Evolutionary conservation across 257 asterid genomes (phyloP), one percentile per base, ranked within the genome.

Genomic region (Solanum bulbocastanum): DNA sequence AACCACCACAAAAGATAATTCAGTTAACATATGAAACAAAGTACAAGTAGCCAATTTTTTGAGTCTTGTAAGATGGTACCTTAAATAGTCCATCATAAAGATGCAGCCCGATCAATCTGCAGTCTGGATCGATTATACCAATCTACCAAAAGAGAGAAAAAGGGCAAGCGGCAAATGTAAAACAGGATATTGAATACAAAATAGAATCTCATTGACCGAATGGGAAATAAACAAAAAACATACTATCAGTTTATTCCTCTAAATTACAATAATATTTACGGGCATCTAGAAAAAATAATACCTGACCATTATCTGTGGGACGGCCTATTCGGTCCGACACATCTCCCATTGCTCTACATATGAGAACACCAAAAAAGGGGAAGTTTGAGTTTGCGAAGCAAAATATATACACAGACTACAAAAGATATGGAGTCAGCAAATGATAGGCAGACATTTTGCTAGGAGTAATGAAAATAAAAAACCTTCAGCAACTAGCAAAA

Each of bases 221-320:
- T 69, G 44, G 16, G 82, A 75, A 72, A 86, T 69, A 23, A 85
- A 65, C 16, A 40, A 27, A 86, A 46, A 86, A 73, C 62, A 75
- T 71, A 58, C n/a, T 71, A 37, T 20, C 86, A 37, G 40, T 40
- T 83, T 49, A 52, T 42, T 75, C 84, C 27, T 62, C 56, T 46
- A 72, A 76, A 39, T 32, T 49, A 82, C 15, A 88, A 88, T 86
- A 62, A 56, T 84, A 87, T 76, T 35, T n/a, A 49, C 8, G 87
- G 44, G 76, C 66, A 78, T 72, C 36, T 68, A 20, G 6, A 8
- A 66, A 81, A 75, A 23, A 72, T n/a, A 66, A 62, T 91, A 96
- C 99, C 99, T 96, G 98, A 32, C 99, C 99, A 91, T 94, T 94
- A 93, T 96, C 98, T 8, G 99, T 94, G 62, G 99, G 98, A 87